phyloP scores from a whole-genome alignment of 2,329 filamentous ascomycete species.

The Capronia epimyces region DNA sequence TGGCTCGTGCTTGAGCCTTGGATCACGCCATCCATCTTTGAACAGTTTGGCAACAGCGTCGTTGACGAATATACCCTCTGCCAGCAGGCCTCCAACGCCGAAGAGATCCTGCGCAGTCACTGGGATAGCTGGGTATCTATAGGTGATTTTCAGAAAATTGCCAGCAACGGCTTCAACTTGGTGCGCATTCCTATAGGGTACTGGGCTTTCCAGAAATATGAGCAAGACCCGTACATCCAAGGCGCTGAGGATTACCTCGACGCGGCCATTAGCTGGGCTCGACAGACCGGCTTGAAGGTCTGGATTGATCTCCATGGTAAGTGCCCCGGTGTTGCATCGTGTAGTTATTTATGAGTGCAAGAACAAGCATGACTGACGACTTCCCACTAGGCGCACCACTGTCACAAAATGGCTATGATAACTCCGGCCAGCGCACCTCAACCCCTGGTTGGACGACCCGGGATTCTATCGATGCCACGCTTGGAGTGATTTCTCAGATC shows the following conservation, averaged over 20 bases:
- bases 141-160: constrained; percentile 53
- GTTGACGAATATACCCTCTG: constrained; percentile 56
- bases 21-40: constrained; percentile 59
- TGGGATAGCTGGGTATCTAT: constrained; percentile 56
- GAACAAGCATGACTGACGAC: not conserved
- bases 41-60: constrained; percentile 40
- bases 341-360: not conserved
- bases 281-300: constrained; percentile 54
- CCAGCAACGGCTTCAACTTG: constrained; percentile 50
- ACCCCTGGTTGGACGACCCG: constrained; percentile 35
- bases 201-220: constrained; percentile 53
- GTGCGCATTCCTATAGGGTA: constrained; percentile 63
- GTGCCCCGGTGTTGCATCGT: constrained; percentile 17
- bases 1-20: constrained; percentile 61
- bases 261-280: constrained; percentile 55
- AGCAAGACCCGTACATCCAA: constrained; percentile 57
- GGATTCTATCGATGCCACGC: constrained; percentile 36
- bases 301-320: constrained; percentile 61
- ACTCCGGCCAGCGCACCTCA: constrained; percentile 49
- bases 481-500: constrained; percentile 54
- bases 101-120: constrained; percentile 47
- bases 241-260: constrained; percentile 57
- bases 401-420: constrained; percentile 65
- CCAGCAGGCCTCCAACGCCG: constrained; percentile 47
- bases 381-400: constrained; percentile 44